Evolutionary conservation across 169 alveolate genomes (phyloP).

Genomic region (Cyclospora cayetanensis): DNA sequence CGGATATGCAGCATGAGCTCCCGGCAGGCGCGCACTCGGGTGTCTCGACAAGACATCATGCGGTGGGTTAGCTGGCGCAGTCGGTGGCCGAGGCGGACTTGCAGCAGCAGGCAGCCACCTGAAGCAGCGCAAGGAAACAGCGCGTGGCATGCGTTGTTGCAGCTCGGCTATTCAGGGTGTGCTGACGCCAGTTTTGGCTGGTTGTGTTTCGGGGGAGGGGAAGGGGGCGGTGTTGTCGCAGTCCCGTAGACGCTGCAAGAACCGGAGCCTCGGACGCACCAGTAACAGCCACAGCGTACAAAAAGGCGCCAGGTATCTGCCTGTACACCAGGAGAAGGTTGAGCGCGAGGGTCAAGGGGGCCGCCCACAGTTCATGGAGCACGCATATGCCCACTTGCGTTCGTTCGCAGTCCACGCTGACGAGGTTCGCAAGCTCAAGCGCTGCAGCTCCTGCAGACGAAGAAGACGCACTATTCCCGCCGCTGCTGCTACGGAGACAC

Average conservation of each 20-base stretch:
- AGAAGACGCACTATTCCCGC: not conserved
- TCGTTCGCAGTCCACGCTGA: slow-evolving; percentile 61
- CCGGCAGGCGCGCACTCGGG: slow-evolving; percentile 62
- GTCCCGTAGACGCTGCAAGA: no score
- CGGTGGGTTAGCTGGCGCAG: slow-evolving; percentile 55
- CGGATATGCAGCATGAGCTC: slow-evolving; percentile 56
- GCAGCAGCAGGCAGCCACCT: slow-evolving; percentile 42
- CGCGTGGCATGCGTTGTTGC: not conserved
- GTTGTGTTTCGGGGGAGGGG: no score
- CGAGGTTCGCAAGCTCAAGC: slow-evolving; percentile 34
- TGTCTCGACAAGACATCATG: slow-evolving; percentile 60
- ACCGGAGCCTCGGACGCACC: slow-evolving; percentile 23
- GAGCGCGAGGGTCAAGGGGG: slow-evolving; percentile 43
- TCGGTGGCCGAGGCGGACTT: not conserved
- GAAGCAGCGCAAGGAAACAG: not conserved
- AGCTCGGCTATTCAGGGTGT: not conserved
- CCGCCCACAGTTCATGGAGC: slow-evolving; percentile 65
- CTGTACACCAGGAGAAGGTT: slow-evolving; percentile 14
- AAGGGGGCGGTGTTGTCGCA: no score
- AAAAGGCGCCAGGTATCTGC: slow-evolving; percentile 45
- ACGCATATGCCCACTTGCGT: slow-evolving; percentile 6
- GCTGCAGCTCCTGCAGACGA: not conserved
- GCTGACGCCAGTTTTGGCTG: not conserved
- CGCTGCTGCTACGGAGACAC: not conserved
- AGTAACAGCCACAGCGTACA: slow-evolving; percentile 10